These are phyloP conservation scores for Venturia pyrina DNA, from an alignment of 2,329 filamentous ascomycete genomes.

Conservation along the genomic window DNA sequence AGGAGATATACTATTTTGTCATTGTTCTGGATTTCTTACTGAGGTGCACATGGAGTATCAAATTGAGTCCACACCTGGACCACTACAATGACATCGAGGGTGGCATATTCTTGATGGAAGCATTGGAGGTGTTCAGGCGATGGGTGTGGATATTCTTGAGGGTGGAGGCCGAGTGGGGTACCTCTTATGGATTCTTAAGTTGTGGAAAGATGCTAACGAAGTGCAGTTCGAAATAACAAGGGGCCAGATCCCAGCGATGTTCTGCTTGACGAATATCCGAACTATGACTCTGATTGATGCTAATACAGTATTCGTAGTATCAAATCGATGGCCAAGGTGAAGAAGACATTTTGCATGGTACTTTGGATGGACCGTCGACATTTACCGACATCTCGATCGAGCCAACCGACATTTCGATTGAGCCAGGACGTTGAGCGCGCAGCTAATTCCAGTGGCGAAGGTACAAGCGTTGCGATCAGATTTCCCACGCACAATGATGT, in stretches of 20 bases:
- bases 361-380: neutral
- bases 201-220: neutral
- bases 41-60: conserved; percentile 84
- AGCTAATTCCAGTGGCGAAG: neutral
- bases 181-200: neutral
- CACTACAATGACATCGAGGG: conserved; percentile 80
- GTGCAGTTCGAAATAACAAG: conserved; percentile 42
- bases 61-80: conserved; percentile 72
- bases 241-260: conserved; percentile 58
- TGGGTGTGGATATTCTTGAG: conserved; percentile 98
- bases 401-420: neutral
- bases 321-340: neutral
- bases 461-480: neutral
- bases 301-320: neutral
- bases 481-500: neutral
- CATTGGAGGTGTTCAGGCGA: conserved; percentile 74
- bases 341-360: neutral
- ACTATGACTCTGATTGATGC: conserved; percentile 38
- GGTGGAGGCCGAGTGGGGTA: conserved; percentile 79
- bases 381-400: neutral
- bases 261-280: conserved; percentile 59
- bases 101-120: conserved; percentile 78
- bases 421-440: neutral
- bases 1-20: conserved; percentile 71
- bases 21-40: conserved; percentile 70